Evolutionary conservation across 2,329 filamentous ascomycete genomes (phyloP), one percentile per base, ranked within the genome.

Genomic region (Penicillium nordicum): DNA sequence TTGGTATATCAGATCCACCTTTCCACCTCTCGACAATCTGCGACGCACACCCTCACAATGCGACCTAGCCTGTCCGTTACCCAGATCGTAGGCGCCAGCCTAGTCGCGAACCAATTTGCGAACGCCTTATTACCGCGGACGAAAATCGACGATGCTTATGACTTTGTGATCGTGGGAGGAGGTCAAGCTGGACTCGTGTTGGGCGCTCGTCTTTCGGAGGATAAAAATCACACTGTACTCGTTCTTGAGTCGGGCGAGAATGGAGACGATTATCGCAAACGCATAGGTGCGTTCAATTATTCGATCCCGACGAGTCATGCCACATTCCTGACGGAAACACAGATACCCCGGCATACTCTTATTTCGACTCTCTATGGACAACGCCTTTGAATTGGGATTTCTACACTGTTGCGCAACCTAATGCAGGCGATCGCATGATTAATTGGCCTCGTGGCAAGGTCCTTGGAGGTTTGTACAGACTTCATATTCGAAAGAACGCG

Each of bases 151-250:
- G 64, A 70, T 41, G 59, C 66, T 4, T 70, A 69, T 32, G 68
- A 70, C 48, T 69, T 70, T 56, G 60, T 83, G 38, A 65, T 84
- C 54, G 68, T 83, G 23, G 82, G 82, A 32, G 82, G 82, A 36
- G 82, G 82, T 7, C 83, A 80, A 7, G 80, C 80, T 14, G 82
- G 82, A 16, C 71, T 84, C n/a, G 76, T 75, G 1, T 69, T 84
- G 11, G 68, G 67, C 30, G 61, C 53, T 36, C 64, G 68, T 27
- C 57, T 85, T 4, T 76, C 79, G 1, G 77, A 81, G 53, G 67
- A 79, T 49, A 58, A 57, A 1, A 72, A 71, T n/a, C 63, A 71
- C 43, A 71, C 69, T 3, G 69, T 73, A 1, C 65, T 73, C 3
- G 70, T 73, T 5, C 63, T 73, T 1, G 70, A 73, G 50, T 61